Evolutionary conservation across 192 early-diverging fungal genomes (phyloP), one percentile per base, ranked within the genome.

Genomic region (Podila clonocystis): DNA sequence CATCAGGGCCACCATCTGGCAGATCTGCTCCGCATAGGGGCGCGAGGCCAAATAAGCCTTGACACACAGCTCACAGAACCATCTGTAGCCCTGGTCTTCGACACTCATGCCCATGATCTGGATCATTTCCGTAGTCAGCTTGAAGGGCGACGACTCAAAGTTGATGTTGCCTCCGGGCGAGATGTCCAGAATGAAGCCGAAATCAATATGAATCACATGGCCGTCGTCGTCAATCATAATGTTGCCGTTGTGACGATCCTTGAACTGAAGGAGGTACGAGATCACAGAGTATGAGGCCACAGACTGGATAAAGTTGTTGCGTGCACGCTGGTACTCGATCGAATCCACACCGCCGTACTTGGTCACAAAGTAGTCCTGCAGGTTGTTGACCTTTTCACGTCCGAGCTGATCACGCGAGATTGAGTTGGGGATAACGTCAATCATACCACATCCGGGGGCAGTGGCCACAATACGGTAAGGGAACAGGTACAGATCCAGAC

Each of bases 201-300:
- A 99, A 83, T 99, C 97, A 68, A 99, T 98, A 84, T 99, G 98
- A 75, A 99, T 87, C 30, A 99, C 92, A 79, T 99, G 96, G 0
- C 98, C 98, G 67, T 94, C 87, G 66, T 95, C 91, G 68, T 99
- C 98, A 67, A 99, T 89, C 98, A 99, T 99, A 73, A 99, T 98
- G 85, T 99, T 99, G 60, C 97, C 97, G 84, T 99, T 99, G 82
- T 99, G 97, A 28, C 98, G 89, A 87, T 99, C 98, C 83, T 99
- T 99, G 86, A 99, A 95, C 82, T 99, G 97, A 29, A 99, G 87
- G 67, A 99, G 57, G 83, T 95, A 99, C 62, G 96, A 89, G 17
- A 99, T 91, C 28, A 99, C 89, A 29, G 96, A 97, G 84, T 99
- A 99, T 5, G 97, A 94, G 3, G 98, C 98, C 24, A 96, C 89